These are phyloP conservation scores for Senna tora DNA, from an alignment of 306 rosid genomes.

Conservation along the genomic window DNA sequence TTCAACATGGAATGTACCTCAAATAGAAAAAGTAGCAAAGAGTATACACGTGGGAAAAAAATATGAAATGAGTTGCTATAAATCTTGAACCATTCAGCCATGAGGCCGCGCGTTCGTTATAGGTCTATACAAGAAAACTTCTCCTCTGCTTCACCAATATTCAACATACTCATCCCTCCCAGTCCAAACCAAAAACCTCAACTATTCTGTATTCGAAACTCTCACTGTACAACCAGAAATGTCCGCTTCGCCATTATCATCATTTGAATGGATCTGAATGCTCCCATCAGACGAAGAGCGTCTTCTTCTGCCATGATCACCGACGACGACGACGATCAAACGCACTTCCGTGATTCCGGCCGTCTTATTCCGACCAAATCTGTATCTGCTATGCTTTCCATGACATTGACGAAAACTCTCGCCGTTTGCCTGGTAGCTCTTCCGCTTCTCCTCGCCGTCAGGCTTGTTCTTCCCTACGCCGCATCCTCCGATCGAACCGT, in stretches of 20 bases:
- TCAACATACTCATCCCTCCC: too few relatives aligned
- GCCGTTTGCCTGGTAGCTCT: constrained; percentile 38
- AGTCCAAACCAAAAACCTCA: too few relatives aligned
- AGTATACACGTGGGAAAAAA: too few relatives aligned
- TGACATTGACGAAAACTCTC: constrained; percentile 43
- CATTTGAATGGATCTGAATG: constrained; percentile 35
- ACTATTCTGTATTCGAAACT: too few relatives aligned
- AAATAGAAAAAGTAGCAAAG: too few relatives aligned
- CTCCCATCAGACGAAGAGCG: constrained; percentile 24
- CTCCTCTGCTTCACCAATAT: too few relatives aligned
- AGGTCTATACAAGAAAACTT: too few relatives aligned
- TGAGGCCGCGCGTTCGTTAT: too few relatives aligned
- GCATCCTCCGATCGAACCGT: constrained; percentile 31
- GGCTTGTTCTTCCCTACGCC: constrained; percentile 36
- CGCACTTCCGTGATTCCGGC: neutral
- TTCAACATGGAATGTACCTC: too few relatives aligned
- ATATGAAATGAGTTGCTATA: too few relatives aligned
- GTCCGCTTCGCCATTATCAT: neutral
- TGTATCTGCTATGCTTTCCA: constrained; percentile 24
- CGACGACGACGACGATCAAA: neutral
- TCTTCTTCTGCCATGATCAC: neutral
- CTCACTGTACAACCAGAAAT: neutral
- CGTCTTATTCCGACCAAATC: constrained; percentile 6
- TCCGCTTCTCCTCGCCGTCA: constrained; percentile 40
- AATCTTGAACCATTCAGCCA: too few relatives aligned